A percentile compares a stretch with the other conserved stretches of the same genome.
These are phyloP conservation scores for Neocatenulostroma microsporum DNA, from an alignment of 2,329 filamentous ascomycete genomes.

Conservation along the genomic window DNA sequence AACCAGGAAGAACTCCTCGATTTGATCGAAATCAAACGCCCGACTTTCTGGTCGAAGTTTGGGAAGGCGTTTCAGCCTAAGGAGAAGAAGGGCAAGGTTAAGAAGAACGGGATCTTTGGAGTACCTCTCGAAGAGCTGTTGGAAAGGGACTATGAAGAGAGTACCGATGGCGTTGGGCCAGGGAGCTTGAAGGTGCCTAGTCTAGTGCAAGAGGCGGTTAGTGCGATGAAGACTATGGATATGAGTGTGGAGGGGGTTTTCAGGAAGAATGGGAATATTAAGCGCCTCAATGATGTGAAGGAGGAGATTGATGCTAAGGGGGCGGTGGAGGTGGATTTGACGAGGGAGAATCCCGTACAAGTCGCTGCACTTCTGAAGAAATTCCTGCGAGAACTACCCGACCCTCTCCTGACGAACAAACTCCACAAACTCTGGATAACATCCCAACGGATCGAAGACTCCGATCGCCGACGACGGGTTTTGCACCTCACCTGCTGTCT, in stretches of 20 bases:
- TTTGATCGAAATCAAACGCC: slow-evolving; percentile 86
- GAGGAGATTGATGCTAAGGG: slow-evolving; percentile 77
- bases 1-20: slow-evolving; percentile 87
- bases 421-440: slow-evolving; percentile 84
- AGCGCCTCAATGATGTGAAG: slow-evolving; percentile 77
- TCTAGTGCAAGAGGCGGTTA: slow-evolving; percentile 89
- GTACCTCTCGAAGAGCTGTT: slow-evolving; percentile 81
- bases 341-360: slow-evolving; percentile 83
- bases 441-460: slow-evolving; percentile 75
- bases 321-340: slow-evolving; percentile 76
- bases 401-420: slow-evolving; percentile 91
- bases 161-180: slow-evolving; percentile 92
- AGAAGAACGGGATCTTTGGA: slow-evolving; percentile 90
- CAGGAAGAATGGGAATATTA: slow-evolving; percentile 98
- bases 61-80: slow-evolving; percentile 68
- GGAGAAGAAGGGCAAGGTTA: slow-evolving; percentile 66
- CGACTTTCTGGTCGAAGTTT: slow-evolving; percentile 97
- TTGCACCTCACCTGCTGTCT: slow-evolving; percentile 88
- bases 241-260: slow-evolving; percentile 98
- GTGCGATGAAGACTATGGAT: slow-evolving; percentile 96
- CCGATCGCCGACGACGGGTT: slow-evolving; percentile 72
- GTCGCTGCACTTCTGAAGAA: slow-evolving; percentile 90
- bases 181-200: slow-evolving; percentile 83
- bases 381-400: slow-evolving; percentile 87
- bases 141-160: slow-evolving; percentile 90